A percentile compares a stretch with the other conserved stretches of the same genome.
phyloP scores from a whole-genome alignment of 1,139 yeast species.

The Protomyces pachydermus region DNA sequence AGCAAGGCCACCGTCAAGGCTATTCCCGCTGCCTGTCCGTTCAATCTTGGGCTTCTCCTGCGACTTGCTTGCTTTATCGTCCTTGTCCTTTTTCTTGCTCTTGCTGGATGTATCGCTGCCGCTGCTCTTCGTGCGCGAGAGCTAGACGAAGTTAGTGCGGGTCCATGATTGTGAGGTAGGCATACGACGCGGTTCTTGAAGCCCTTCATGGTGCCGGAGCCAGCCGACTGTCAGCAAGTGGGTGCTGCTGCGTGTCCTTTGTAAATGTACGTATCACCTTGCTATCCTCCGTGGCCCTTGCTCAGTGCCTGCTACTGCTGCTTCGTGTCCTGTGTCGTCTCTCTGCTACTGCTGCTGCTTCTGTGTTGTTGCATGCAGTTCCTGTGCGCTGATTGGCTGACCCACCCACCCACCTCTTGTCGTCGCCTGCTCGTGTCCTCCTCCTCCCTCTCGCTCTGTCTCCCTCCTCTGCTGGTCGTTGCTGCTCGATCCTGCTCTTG shows the following conservation, averaged over 20 bases:
- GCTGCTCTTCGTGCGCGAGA: slow-evolving; percentile 26
- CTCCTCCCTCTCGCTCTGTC: neutral
- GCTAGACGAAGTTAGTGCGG: slow-evolving; percentile 8
- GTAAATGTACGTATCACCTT: too few relatives aligned
- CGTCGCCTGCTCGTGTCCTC: neutral
- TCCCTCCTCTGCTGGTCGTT: neutral
- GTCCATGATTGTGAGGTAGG: neutral
- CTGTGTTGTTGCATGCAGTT: too few relatives aligned
- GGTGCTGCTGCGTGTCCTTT: too few relatives aligned
- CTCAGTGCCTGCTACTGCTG: too few relatives aligned
- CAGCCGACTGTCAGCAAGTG: too few relatives aligned
- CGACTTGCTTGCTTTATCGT: slow-evolving; percentile 1
- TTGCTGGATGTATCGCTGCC: slow-evolving; percentile 21
- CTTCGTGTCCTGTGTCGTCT: too few relatives aligned
- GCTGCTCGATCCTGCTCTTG: neutral
- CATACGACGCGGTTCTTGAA: slow-evolving; percentile 36
- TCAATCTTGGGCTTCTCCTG: slow-evolving; percentile 13
- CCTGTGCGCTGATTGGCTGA: too few relatives aligned
- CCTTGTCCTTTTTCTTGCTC: slow-evolving; percentile 23
- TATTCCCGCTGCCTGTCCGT: slow-evolving; percentile 12
- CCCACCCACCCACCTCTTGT: too few relatives aligned
- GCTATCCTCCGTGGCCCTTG: too few relatives aligned
- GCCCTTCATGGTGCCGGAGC: slow-evolving; percentile 34
- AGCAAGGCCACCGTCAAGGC: neutral
- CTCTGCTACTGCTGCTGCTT: too few relatives aligned